A percentile compares a stretch with the other conserved stretches of the same genome.
Conservation (phyloP, 371 early-diverging fungal genomes). For the Syncephalastrum contaminatum region DNA sequence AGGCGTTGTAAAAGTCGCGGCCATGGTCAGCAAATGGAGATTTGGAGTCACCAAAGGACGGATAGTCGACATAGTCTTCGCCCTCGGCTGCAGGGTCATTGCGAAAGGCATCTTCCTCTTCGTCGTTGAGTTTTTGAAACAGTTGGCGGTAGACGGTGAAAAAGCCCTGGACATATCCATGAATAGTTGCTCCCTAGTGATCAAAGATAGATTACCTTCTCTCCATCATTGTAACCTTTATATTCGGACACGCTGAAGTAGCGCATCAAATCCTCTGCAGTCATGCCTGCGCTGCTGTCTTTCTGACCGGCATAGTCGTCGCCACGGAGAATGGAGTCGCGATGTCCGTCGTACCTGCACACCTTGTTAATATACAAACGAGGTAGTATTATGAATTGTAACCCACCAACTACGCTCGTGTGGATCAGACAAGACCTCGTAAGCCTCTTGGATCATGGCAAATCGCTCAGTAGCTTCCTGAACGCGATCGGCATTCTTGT, state of each 20-base stretch:
- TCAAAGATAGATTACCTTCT: conserved; percentile 29
- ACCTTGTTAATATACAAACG: neutral
- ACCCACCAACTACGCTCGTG: conserved; percentile 89
- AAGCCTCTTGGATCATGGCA: conserved; percentile 86
- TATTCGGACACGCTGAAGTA: conserved; percentile 68
- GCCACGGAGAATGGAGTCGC: conserved; percentile 80
- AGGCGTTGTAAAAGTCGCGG: conserved; percentile 75
- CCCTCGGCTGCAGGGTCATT: conserved; percentile 42
- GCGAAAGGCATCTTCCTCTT: conserved; percentile 71
- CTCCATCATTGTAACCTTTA: conserved; percentile 65
- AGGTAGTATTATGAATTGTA: neutral
- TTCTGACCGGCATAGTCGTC: conserved; percentile 40
- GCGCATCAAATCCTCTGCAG: conserved; percentile 65
- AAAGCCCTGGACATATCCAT: conserved; percentile 57
- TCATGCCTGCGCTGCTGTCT: conserved; percentile 51
- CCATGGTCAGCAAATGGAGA: conserved; percentile 52
- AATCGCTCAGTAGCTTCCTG: conserved; percentile 88
- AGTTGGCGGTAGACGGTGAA: conserved; percentile 77
- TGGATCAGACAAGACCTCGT: conserved; percentile 84
- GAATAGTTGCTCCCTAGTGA: neutral
- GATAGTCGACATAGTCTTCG: conserved; percentile 39
- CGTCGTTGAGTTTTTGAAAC: conserved; percentile 74
- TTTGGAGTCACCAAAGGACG: conserved; percentile 60
- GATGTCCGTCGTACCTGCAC: conserved; percentile 76
- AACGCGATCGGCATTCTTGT: conserved; percentile 84